A percentile compares a stretch with the other conserved stretches of the same genome.
Conservation (phyloP, 2,329 filamentous ascomycete genomes). For the Pseudomassariella vexata region DNA sequence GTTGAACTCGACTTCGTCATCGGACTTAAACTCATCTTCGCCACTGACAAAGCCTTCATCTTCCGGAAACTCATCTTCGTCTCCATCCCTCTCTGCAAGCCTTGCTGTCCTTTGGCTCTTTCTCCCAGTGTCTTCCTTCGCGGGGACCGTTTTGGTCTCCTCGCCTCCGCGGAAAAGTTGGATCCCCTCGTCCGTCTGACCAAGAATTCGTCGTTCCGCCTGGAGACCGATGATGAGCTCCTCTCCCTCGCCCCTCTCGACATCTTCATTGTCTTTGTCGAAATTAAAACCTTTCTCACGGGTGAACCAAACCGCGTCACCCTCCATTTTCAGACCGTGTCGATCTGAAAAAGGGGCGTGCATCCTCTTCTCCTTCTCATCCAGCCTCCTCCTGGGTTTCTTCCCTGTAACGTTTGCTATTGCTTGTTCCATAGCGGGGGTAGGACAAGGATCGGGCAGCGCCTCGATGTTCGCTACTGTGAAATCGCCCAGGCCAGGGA, state of each 20-base stretch:
- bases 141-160: slow-evolving; percentile 53
- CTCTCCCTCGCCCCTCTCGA: slow-evolving; percentile 85
- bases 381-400: slow-evolving; percentile 70
- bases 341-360: slow-evolving; percentile 99
- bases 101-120: slow-evolving; percentile 54
- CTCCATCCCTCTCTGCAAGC: slow-evolving; percentile 55
- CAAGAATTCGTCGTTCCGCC: slow-evolving; percentile 72
- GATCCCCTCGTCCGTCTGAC: slow-evolving; percentile 75
- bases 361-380: slow-evolving; percentile 93
- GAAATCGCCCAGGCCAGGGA: slow-evolving; percentile 88
- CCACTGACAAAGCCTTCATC: slow-evolving; percentile 51
- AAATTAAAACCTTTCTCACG: slow-evolving; percentile 71
- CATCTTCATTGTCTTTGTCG: slow-evolving; percentile 56
- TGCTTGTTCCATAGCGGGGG: slow-evolving; percentile 83
- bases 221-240: slow-evolving; percentile 91
- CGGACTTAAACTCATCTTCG: slow-evolving; percentile 44
- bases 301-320: slow-evolving; percentile 89
- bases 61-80: slow-evolving; percentile 39
- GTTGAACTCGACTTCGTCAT: slow-evolving; percentile 51
- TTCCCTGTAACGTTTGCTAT: slow-evolving; percentile 81
- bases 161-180: slow-evolving; percentile 79
- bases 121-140: slow-evolving; percentile 55
- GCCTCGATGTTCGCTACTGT: slow-evolving; percentile 78
- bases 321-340: slow-evolving; percentile 90
- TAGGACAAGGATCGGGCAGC: slow-evolving; percentile 91